phyloP scores from a whole-genome alignment of 306 rosid genomes.

The Geum urbanum region DNA sequence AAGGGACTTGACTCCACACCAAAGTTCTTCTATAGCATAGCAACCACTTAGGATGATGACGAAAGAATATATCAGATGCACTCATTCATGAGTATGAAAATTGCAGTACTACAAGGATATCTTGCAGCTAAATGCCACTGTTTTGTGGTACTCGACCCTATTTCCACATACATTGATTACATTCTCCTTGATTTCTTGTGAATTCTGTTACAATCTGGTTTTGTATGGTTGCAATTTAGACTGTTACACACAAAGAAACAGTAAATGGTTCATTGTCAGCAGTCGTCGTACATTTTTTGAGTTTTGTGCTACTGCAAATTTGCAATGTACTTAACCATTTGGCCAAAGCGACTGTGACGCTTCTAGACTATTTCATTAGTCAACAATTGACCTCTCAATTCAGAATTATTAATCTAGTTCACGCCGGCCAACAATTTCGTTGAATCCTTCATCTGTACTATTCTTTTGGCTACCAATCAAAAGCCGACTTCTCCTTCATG shows the following conservation, averaged over 20 bases:
- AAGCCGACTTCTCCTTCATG: neutral
- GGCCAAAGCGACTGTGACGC: neutral
- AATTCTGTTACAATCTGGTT: too few species aligned
- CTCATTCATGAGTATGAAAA: neutral
- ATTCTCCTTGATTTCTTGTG: too few species aligned
- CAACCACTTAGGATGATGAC: neutral
- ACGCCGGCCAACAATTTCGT: neutral
- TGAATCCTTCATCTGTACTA: neutral
- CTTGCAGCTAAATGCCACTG: neutral
- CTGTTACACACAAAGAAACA: too few species aligned
- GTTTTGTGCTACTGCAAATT: too few species aligned
- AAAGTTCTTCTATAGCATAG: neutral
- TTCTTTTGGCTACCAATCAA: too few species aligned
- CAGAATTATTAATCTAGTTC: neutral
- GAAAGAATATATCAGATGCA: neutral
- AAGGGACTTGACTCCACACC: neutral
- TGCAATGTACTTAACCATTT: slow-evolving; percentile 2
- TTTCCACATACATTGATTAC: too few species aligned
- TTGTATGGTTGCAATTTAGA: too few species aligned
- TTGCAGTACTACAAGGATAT: neutral
- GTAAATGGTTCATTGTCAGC: too few species aligned
- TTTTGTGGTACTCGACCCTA: neutral
- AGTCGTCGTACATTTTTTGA: too few species aligned
- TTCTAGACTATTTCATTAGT: neutral
- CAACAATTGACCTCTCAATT: neutral